phyloP scores from a whole-genome alignment of 1,139 yeast species.

The Candida pseudoviswanathii region DNA sequence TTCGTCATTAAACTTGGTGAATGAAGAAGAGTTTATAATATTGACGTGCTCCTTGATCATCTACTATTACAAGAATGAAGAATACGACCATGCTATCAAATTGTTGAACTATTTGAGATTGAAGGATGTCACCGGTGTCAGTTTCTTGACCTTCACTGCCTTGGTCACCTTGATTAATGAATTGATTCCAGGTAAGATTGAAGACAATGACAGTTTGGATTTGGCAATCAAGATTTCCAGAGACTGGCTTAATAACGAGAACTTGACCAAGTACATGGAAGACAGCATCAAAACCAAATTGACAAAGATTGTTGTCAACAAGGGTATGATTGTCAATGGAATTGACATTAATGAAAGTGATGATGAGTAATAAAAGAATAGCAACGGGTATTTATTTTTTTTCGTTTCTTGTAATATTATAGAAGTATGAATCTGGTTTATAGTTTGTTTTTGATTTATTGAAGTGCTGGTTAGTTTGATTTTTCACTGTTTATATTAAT shows the following conservation, averaged over 20 bases:
- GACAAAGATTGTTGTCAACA: slow-evolving; percentile 33
- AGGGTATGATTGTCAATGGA: slow-evolving; percentile 39
- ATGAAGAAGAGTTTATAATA: slow-evolving; percentile 38
- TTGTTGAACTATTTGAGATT: slow-evolving; percentile 30
- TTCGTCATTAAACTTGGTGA: slow-evolving; percentile 34
- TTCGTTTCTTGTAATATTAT: slow-evolving; percentile 1
- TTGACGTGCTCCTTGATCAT: slow-evolving; percentile 31
- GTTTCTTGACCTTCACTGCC: slow-evolving; percentile 37
- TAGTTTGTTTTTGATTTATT: not conserved
- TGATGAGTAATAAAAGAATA: slow-evolving; percentile 15
- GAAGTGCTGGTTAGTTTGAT: not conserved
- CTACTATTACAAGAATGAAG: slow-evolving; percentile 25
- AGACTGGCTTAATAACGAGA: slow-evolving; percentile 36
- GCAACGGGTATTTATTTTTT: slow-evolving; percentile 5
- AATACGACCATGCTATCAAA: slow-evolving; percentile 21
- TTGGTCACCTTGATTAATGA: slow-evolving; percentile 29
- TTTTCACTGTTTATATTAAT: not conserved
- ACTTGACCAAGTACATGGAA: slow-evolving; percentile 22
- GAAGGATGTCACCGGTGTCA: slow-evolving; percentile 12
- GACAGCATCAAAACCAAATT: slow-evolving; percentile 29
- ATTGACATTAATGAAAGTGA: slow-evolving; percentile 20
- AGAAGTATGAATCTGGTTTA: not conserved
- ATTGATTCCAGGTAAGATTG: slow-evolving; percentile 24
- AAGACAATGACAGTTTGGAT: slow-evolving; percentile 29
- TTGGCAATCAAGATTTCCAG: slow-evolving; percentile 28